Base-by-base conservation (phyloP, 2,329 filamentous ascomycete species). In the Mollisiaceae sp. region DNA sequence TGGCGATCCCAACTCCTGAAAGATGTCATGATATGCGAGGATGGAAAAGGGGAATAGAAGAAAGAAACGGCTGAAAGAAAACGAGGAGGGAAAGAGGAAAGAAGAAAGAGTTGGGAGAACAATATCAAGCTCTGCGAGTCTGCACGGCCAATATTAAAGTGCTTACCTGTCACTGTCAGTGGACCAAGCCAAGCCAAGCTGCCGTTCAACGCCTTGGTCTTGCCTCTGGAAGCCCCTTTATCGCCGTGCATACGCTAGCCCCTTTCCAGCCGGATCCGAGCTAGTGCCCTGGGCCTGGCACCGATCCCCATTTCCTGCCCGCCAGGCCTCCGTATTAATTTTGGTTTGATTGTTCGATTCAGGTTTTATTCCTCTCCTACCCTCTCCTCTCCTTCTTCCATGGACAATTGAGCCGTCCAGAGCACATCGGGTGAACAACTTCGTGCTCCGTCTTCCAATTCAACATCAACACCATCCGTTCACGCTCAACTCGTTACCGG, bases 281-380 rank as follows among this genome's bases (percentile, higher is more conserved):
- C 35, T 57, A 36, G 35, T 35, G 52, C 20, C 55, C 55, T 57
- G 32, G 20, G 39, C 22, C 20, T 36, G 12, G 24, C 32, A 24
- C 12, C 18, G 55, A 38, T 57, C 32, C 9, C 35, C 55, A 39
- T 39, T 57, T 57, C 35, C 22, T 38, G 52, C 45, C 20, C 55
- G 55, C 55, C 55, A 57, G 55, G 55, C 52, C 60, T 43, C 50
- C 52, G 41, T 52, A 59, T 59, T 59, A 63, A 63, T 59, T 62
- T 62, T 20, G 32, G 27, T 59, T 60, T 32, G 20, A 45, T 59
- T 22, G 36, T 55, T 62, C 38, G 18, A 60, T 55, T 62, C 61
- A 62, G 58, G 59, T 59, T 59, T 63, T 45, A 24, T 45, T 41
- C 43, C 38, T 38, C 47, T 59, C 43, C 56, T 59, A 32, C 41